These are phyloP conservation scores for Davidsoniella virescens DNA, from an alignment of 2,329 filamentous ascomycete species.

Conservation along the genomic window DNA sequence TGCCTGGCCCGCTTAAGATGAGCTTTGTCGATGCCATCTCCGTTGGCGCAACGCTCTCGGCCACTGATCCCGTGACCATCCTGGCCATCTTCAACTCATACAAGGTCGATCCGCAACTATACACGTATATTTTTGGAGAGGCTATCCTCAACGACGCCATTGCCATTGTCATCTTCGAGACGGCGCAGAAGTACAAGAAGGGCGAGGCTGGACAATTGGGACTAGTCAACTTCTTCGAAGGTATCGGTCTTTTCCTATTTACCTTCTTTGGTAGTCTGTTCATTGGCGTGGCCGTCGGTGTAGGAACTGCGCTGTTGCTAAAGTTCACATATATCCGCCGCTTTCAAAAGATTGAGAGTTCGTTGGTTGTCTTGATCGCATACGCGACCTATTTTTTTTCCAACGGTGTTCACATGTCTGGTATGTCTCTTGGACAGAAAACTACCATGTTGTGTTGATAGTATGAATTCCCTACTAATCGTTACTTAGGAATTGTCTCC, in stretches of 20 bases:
- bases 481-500: conserved; percentile 66
- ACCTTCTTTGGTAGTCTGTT: conserved; percentile 90
- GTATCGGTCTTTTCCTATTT: conserved; percentile 82
- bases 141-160: conserved; percentile 97
- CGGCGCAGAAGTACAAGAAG: conserved; percentile 79
- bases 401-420: conserved; percentile 88
- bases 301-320: conserved; percentile 69
- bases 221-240: conserved; percentile 72
- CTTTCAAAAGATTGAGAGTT: conserved; percentile 93
- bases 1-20: conserved; percentile 72
- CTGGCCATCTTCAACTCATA: conserved; percentile 98
- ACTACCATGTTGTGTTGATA: neutral
- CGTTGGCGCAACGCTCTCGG: conserved; percentile 87
- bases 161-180: conserved; percentile 96
- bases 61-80: conserved; percentile 94
- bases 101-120: conserved; percentile 96
- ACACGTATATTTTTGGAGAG: conserved; percentile 97
- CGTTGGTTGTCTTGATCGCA: conserved; percentile 79
- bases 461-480: neutral
- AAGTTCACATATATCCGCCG: conserved; percentile 91
- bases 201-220: conserved; percentile 57
- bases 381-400: conserved; percentile 98
- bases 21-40: conserved; percentile 92
- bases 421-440: conserved; percentile 34
- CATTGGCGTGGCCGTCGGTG: conserved; percentile 76